These are phyloP conservation scores for Dendrostoma leiphaemia DNA, from an alignment of 2,329 filamentous ascomycete species.

Conservation along the genomic window DNA sequence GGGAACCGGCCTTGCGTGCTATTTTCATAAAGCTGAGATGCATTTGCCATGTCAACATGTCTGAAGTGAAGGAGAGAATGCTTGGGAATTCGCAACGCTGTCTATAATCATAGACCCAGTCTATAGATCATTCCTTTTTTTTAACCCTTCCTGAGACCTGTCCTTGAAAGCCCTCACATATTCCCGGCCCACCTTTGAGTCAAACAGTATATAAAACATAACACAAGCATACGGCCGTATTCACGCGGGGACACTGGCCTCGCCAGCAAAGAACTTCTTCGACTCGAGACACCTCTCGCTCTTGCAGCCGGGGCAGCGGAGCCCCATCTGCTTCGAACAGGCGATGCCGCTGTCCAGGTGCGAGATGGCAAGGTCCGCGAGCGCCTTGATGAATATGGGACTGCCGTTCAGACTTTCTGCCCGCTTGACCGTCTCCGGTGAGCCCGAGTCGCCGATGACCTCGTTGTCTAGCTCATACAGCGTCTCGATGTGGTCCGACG, in stretches of 20 bases:
- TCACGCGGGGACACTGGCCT: constrained; percentile 7
- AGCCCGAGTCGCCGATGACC: constrained; percentile 84
- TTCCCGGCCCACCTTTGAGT: not conserved
- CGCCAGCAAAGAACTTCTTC: constrained; percentile 61
- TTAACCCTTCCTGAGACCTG: not conserved
- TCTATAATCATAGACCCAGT: not conserved
- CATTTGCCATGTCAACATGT: too few species aligned
- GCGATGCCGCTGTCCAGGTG: constrained; percentile 69
- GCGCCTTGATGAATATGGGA: constrained; percentile 82
- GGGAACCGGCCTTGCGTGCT: too few species aligned
- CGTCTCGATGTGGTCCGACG: constrained; percentile 98
- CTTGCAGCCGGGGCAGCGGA: constrained; percentile 91
- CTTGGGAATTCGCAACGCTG: not conserved
- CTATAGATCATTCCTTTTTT: not conserved
- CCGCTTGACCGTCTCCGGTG: constrained; percentile 78
- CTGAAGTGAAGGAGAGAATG: too few species aligned
- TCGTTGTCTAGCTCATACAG: constrained; percentile 92
- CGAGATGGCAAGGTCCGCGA: constrained; percentile 80
- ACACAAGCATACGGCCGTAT: not conserved
- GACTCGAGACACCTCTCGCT: constrained; percentile 83
- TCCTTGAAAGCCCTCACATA: not conserved
- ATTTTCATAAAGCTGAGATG: too few species aligned
- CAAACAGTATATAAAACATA: not conserved
- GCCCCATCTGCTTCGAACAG: constrained; percentile 80
- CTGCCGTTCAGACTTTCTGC: constrained; percentile 91